Percentiles rank a stretch among this genome's conserved stretches.
phyloP scores from a whole-genome alignment of 495 filamentous ascomycete species.

The Aspergillus affinis region DNA sequence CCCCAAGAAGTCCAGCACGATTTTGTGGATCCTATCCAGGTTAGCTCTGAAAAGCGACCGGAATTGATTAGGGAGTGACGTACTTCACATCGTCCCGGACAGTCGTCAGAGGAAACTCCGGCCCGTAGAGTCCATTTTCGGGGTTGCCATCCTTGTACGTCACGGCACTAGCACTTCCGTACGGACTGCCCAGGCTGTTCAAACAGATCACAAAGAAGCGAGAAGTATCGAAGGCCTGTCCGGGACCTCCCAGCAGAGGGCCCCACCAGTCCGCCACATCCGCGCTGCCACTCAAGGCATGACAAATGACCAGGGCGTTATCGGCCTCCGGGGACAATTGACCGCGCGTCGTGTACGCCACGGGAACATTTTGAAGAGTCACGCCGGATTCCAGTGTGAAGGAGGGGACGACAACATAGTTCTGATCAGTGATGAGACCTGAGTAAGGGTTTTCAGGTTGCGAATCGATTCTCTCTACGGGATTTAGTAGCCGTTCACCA shows the following conservation, averaged over 20 bases:
- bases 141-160: conserved; percentile 80
- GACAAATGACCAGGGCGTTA: conserved; percentile 96
- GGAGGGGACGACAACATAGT: conserved; percentile 77
- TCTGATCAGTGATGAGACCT: conserved; percentile 79
- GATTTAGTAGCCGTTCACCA: conserved; percentile 55
- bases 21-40: conserved; percentile 72
- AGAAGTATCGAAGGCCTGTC: conserved; percentile 87
- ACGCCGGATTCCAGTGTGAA: conserved; percentile 95
- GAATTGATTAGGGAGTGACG: conserved; percentile 18
- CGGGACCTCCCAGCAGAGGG: conserved; percentile 82
- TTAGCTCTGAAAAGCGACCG: conserved; percentile 20
- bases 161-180: conserved; percentile 93
- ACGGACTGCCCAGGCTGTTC: conserved; percentile 95
- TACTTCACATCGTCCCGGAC: conserved; percentile 94
- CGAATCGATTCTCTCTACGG: conserved; percentile 60
- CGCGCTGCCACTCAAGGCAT: conserved; percentile 92
- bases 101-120: conserved; percentile 94
- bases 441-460: conserved; percentile 95
- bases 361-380: conserved; percentile 79
- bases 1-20: conserved; percentile 86
- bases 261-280: conserved; percentile 99
- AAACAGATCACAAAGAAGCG: conserved; percentile 94
- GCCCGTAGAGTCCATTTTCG: conserved; percentile 77
- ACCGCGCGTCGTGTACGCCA: conserved; percentile 89
- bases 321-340: conserved; percentile 69